A percentile compares a stretch with the other conserved stretches of the same genome.
Conservation (phyloP, 139 green algal species). For the Spirogloea muscicola region DNA sequence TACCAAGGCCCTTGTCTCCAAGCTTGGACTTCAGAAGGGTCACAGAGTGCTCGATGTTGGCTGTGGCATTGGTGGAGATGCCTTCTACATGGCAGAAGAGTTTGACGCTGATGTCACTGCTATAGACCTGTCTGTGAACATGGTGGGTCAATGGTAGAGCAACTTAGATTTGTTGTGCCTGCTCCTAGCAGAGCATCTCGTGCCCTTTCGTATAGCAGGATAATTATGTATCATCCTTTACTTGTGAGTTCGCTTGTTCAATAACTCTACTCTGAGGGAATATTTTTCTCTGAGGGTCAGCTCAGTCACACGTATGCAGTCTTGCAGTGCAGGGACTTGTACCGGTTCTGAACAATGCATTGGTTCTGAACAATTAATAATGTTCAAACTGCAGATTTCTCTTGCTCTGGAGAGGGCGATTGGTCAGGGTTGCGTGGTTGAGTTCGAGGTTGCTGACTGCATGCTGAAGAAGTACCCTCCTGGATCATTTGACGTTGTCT, state of each 20-base stretch:
- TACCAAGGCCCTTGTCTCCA: constrained; percentile 55
- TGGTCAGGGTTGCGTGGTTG: constrained; percentile 48
- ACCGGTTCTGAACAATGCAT: constrained; percentile 46
- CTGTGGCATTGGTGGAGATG: constrained; percentile 66
- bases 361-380: too few species aligned
- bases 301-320: too few species aligned
- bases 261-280: not conserved
- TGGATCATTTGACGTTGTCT: constrained; percentile 65
- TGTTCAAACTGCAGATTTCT: constrained; percentile 46
- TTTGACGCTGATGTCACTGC: constrained; percentile 69
- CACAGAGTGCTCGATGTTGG: constrained; percentile 72
- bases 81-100: constrained; percentile 62
- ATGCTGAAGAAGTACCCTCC: constrained; percentile 48
- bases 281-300: too few species aligned
- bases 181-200: too few species aligned
- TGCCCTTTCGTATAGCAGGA: too few species aligned
- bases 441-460: constrained; percentile 77
- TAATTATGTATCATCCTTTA: too few species aligned
- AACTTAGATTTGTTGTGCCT: too few species aligned
- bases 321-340: too few species aligned
- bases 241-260: too few species aligned
- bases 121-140: constrained; percentile 81
- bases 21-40: constrained; percentile 61
- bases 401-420: constrained; percentile 36
- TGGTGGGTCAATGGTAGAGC: too few species aligned